Evolutionary conservation across 352 stramenopile genomes (phyloP), one percentile per base, ranked within the genome.

Genomic region (Phytophthora sansomeana): DNA sequence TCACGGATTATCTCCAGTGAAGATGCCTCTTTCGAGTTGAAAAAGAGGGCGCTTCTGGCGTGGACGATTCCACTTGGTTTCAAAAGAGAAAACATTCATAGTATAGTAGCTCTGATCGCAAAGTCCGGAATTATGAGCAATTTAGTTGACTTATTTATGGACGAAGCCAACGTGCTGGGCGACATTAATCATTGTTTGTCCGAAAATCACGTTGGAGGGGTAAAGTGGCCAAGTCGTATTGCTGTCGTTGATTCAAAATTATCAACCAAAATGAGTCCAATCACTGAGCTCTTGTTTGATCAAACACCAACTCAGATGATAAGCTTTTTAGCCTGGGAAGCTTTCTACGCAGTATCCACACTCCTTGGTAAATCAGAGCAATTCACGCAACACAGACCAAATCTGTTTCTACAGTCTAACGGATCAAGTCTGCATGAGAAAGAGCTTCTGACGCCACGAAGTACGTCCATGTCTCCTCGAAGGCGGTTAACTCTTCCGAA

Each of bases 401-500:
- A 48, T 19, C 14, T 72, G 10, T 48, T 80, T 26, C 24, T 80
- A 9, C 46, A 41, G 16, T 41, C 42, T 13, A 43, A 17, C 21
- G 56, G 58, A 33, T 56, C 46, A 21, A 71, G 17, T 38, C 33
- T 67, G 5, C 51, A 71, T 16, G 26, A 75, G 35, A 61, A 53
- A 74, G 47, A 74, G 42, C 43, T 52, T 30, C 59, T 66, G 29
- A 68, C 63, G 5, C 51, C 71, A 6, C 41, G 61, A 35, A 65
- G 41, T 29, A 38, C 58, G 2, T 68, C 69, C 1, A 60, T 82
- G 60, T 89, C 80, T 4, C 80, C 80, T 10, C 70, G 80, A 21
- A 87, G 83, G 33, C 70, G 80, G 6, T 56, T 85, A 8, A 80
- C 78, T 3, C 47, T 88, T 8, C 78, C 74, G 2, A 81, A 81